Base-by-base conservation (phyloP, 108 stramenopile genomes). In the Cylindrotheca fusiformis region DNA sequence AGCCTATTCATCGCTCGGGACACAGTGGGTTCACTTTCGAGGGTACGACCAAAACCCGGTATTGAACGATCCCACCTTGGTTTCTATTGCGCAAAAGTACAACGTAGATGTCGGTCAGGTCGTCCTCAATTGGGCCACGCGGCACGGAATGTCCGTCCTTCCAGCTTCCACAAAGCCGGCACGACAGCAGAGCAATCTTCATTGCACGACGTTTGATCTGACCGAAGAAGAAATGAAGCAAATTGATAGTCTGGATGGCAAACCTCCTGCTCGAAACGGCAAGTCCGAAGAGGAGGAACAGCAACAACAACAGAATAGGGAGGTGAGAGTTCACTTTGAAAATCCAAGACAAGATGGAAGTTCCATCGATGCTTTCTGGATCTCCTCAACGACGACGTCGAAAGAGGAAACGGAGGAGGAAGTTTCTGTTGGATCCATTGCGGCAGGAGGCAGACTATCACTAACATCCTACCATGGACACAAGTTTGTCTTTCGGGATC, bases 401-500 rank as follows among this genome's bases (percentile, higher is more conserved):
- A n/a, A n/a, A n/a, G 33, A 55, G 19, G 55, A 56, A 17, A 52
- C 24, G 0, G 45, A 47, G 3, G 33, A 67, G 36, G 72, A 77
- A 53, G 58, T 77, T 3, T 68, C 24, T 26, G 72, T 79, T 2
- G 82, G 82, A 58, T 57, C 58, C n/a, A 79, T 83, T 1, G 48
- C 28, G 17, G 12, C 27, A 22, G 58, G 72, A 32, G 63, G 67
- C 5, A 51, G 33, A 10, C 33, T 83, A 3, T 41, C n/a, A n/a
- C 46, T 83, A 47, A 72, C 67, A 31, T 77, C 82, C 4, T 83
- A 68, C 63, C 78, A 83, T 57, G 78, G 78, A 32, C 82, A 83
- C 64, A 52, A 53, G 30, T 83, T 83, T 60, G 67, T 77, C 10
- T 79, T 83, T 54, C 48, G 53, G 36, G 57, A 58, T 23, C 1